phyloP scores from a whole-genome alignment of 805 yeast genomes.

The Wickerhamomyces kurtzmanii region DNA sequence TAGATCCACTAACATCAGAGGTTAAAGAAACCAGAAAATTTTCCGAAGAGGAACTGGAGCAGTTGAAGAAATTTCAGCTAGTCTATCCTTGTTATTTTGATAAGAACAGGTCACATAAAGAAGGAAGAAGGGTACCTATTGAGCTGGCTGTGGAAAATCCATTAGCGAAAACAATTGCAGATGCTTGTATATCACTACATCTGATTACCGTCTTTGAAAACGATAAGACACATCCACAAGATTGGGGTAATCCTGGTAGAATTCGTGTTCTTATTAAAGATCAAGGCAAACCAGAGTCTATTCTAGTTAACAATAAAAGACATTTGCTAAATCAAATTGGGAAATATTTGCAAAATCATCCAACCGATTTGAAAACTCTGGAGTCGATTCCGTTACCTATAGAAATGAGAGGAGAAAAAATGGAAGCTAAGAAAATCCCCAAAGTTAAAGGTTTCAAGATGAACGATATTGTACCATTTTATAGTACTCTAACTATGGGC shows the following conservation, averaged over 20 bases:
- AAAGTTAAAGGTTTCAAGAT: conserved; percentile 78
- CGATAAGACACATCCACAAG: conserved; percentile 89
- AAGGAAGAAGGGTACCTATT: conserved; percentile 75
- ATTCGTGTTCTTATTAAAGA: conserved; percentile 65
- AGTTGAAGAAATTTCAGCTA: conserved; percentile 60
- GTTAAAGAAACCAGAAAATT: conserved; percentile 21
- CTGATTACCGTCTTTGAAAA: conserved; percentile 48
- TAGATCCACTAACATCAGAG: conserved; percentile 19
- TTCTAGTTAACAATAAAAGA: conserved; percentile 44
- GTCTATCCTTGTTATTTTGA: conserved; percentile 94
- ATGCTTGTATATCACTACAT: conserved; percentile 42
- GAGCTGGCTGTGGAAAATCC: conserved; percentile 80
- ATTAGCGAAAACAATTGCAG: conserved; percentile 70
- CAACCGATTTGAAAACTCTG: conserved; percentile 58
- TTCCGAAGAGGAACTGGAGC: conserved; percentile 47
- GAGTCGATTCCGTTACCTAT: conserved; percentile 58
- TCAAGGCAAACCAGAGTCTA: conserved; percentile 29
- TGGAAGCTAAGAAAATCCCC: conserved; percentile 54
- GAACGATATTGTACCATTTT: conserved; percentile 85
- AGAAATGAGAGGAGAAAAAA: conserved; percentile 45
- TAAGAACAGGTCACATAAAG: conserved; percentile 54
- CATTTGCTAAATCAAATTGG: conserved; percentile 53
- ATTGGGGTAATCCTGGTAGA: conserved; percentile 96
- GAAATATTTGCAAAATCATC: conserved; percentile 51
- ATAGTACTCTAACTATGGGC: conserved; percentile 68